These are phyloP conservation scores for Vaccinium darrowii DNA, from an alignment of 148 eudicot species.

Conservation along the genomic window DNA sequence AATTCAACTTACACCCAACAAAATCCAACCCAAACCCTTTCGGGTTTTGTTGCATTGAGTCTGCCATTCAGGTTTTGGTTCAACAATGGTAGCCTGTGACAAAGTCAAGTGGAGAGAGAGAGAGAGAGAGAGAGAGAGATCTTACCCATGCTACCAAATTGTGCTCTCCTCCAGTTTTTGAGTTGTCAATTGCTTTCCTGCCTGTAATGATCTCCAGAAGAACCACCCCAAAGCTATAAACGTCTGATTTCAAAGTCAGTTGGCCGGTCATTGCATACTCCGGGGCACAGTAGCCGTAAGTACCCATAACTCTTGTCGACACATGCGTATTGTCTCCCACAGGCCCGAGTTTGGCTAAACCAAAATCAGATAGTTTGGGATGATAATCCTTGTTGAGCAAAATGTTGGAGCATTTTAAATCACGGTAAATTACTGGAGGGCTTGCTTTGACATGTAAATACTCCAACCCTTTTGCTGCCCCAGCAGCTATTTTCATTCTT, in stretches of 20 bases:
- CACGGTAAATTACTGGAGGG: slow-evolving; percentile 70
- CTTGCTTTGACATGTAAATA: slow-evolving; percentile 59
- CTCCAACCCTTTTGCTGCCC: slow-evolving; percentile 63
- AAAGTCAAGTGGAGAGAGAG: neutral
- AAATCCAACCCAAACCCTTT: neutral
- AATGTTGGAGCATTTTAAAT: slow-evolving; percentile 61
- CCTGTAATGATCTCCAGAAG: slow-evolving; percentile 75
- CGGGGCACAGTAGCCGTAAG: slow-evolving; percentile 67
- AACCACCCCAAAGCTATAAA: slow-evolving; percentile 70
- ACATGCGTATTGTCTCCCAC: slow-evolving; percentile 61
- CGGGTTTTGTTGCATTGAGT: neutral
- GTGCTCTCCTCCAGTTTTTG: slow-evolving; percentile 51
- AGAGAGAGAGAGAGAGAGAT: neutral
- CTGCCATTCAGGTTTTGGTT: neutral
- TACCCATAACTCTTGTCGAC: slow-evolving; percentile 66
- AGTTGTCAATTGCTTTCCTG: slow-evolving; percentile 59
- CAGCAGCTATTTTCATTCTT: slow-evolving; percentile 66
- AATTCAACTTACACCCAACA: neutral
- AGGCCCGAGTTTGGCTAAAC: slow-evolving; percentile 64
- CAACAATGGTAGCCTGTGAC: neutral
- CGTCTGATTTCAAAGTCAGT: slow-evolving; percentile 60
- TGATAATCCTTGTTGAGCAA: slow-evolving; percentile 49
- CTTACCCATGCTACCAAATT: slow-evolving; percentile 75
- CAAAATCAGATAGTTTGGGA: slow-evolving; percentile 67
- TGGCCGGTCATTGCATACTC: slow-evolving; percentile 76